Evolutionary conservation across 1,284 basidiomycete species (phyloP).

Genomic region (Pseudozyma tsukubaensis): DNA sequence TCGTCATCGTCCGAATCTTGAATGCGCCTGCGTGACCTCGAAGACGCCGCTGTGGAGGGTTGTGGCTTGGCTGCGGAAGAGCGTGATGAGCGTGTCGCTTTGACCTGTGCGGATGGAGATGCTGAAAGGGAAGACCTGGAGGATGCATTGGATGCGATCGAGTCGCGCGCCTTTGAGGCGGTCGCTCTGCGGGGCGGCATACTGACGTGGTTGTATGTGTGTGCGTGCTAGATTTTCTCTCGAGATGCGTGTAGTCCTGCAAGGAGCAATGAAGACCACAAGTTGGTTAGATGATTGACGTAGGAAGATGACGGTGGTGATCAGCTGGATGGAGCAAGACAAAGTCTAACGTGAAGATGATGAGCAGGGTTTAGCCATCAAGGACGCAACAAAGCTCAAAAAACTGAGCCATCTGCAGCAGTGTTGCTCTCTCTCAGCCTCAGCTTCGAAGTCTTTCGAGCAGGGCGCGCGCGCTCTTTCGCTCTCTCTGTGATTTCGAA

Average conservation of each 20-base stretch:
- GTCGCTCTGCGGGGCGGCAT: conserved; percentile 41
- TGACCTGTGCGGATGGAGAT: conserved; percentile 22
- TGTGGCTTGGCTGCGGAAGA: conserved; percentile 21
- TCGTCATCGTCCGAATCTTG: conserved; percentile 36
- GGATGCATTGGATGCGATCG: conserved; percentile 30
- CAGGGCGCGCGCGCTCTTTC: conserved; percentile 1
- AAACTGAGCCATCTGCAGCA: background rate
- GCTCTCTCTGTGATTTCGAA: background rate
- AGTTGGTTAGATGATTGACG: too few relatives aligned
- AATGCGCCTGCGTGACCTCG: conserved; percentile 39
- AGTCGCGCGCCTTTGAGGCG: conserved; percentile 43
- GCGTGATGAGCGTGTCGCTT: conserved; percentile 19
- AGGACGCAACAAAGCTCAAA: too few relatives aligned
- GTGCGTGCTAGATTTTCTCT: background rate
- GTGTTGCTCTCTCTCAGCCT: conserved; percentile 8
- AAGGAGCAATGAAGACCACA: too few relatives aligned
- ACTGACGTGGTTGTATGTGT: background rate
- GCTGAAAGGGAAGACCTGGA: conserved; percentile 18
- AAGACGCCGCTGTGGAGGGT: conserved; percentile 13
- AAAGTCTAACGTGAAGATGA: too few relatives aligned
- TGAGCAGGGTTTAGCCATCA: too few relatives aligned
- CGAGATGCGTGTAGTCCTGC: too few relatives aligned
- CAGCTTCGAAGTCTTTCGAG: background rate
- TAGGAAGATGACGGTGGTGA: too few relatives aligned
- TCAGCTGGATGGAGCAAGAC: too few relatives aligned